Base-by-base conservation (phyloP, 192 early-diverging fungal genomes). In the Dissophora ornata region DNA sequence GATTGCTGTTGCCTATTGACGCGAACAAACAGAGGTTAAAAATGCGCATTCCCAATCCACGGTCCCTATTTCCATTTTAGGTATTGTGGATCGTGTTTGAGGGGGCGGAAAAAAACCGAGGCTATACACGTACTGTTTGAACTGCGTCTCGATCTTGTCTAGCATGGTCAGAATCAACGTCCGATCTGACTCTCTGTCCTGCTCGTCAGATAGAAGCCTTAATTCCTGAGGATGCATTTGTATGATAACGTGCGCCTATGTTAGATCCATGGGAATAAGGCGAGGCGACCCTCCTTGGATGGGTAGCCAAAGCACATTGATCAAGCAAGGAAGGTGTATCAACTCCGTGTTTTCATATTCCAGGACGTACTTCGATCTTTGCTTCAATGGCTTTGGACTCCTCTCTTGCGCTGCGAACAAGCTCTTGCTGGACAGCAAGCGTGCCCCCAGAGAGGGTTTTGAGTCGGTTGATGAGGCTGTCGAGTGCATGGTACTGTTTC, bases 71-170 rank as follows among this genome's bases (percentile, higher is more conserved):
- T 24, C 5, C 10, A 28, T 22, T 28, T 16, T 51, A 10, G 21
- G 7, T 47, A 6, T 22, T 24, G 24, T 28, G 28, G 8, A 11
- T 49, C 49, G 42, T 33, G 50, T 47, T 46, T 41, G n/a, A n/a
- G n/a, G n/a, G n/a, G n/a, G n/a, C n/a, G n/a, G n/a, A n/a, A n/a
- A n/a, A n/a, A n/a, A n/a, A n/a, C n/a, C n/a, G n/a, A n/a, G n/a
- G n/a, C n/a, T n/a, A n/a, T n/a, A n/a, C 11, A 62, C 81, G 80
- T 82, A 87, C 87, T 83, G 69, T 42, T 79, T 83, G 38, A 83
- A 70, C 51, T 86, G 86, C 10, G 77, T 64, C 44, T 88, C 83
- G 21, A 86, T 84, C 48, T 82, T 82, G 26, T 61, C 77, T 42
- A 85, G 56, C 69, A 74, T 65, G 3, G 68, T 54, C 19, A 88